A percentile compares a stretch with the other conserved stretches of the same genome.
Evolutionary conservation across 352 stramenopile genomes (phyloP).

Genomic region (Phytophthora pini): DNA sequence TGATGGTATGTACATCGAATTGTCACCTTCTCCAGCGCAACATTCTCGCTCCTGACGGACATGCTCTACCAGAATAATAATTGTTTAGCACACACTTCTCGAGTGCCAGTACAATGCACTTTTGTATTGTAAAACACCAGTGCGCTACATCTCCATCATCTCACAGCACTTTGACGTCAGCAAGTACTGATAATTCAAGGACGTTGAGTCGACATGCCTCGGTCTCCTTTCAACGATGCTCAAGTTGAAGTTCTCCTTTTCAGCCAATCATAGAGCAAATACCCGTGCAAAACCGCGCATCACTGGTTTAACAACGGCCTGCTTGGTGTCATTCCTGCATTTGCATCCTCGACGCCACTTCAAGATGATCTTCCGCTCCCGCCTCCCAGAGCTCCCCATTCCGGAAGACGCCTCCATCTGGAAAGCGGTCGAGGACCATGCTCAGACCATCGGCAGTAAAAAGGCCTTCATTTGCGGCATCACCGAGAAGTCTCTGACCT

Average conservation of each 20-base stretch:
- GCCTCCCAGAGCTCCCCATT: constrained; percentile 30
- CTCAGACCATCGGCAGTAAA: constrained; percentile 27
- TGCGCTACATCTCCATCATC: background rate
- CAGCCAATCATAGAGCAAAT: constrained; percentile 18
- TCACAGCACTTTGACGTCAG: constrained; percentile 3
- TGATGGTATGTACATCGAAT: no score
- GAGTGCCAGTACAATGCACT: background rate
- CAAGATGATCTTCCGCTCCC: constrained; percentile 54
- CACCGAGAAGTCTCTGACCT: constrained; percentile 48
- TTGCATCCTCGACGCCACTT: constrained; percentile 18
- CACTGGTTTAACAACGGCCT: constrained; percentile 17
- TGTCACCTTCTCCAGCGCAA: no score
- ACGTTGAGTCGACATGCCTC: constrained; percentile 25
- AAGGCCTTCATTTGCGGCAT: constrained; percentile 54
- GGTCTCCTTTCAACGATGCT: constrained; percentile 2
- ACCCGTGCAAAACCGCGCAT: constrained; percentile 6
- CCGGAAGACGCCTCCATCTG: constrained; percentile 51
- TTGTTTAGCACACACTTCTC: no score
- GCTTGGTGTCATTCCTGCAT: constrained; percentile 32
- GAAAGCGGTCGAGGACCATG: constrained; percentile 48
- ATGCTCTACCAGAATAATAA: no score
- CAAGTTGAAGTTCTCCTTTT: constrained; percentile 32
- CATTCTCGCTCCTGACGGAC: no score
- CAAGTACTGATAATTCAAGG: background rate
- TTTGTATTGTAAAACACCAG: no score